Conservation (phyloP, 2,329 filamentous ascomycete genomes). For the Cytospora chrysosperma region DNA sequence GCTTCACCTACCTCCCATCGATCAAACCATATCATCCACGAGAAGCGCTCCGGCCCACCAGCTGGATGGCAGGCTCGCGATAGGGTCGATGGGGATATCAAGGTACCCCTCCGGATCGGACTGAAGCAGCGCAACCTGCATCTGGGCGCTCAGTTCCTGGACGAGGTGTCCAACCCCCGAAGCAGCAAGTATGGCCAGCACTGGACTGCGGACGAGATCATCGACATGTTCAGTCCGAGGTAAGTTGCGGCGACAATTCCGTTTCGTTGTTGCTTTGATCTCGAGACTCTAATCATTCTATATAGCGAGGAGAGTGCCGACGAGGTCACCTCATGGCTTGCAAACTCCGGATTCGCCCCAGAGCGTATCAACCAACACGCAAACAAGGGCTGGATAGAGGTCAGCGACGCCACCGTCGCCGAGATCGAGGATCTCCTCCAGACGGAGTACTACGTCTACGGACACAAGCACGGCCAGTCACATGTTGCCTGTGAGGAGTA, state of each 20-base stretch:
- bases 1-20: neutral
- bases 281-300: neutral
- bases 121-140: constrained; percentile 23
- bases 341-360: constrained; percentile 16
- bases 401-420: constrained; percentile 16
- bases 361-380: constrained; percentile 19
- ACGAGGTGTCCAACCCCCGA: constrained; percentile 17
- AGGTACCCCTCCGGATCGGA: constrained; percentile 21
- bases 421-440: constrained; percentile 22
- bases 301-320: constrained; percentile 17
- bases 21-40: constrained; percentile 9
- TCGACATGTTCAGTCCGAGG: constrained; percentile 21
- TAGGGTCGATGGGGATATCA: constrained; percentile 17
- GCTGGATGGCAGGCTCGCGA: constrained; percentile 19
- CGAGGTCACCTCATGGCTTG: constrained; percentile 18
- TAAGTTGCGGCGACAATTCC: neutral
- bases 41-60: constrained; percentile 16
- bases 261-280: neutral
- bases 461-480: constrained; percentile 17
- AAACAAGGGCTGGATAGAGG: constrained; percentile 23
- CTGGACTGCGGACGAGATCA: constrained; percentile 20
- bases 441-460: constrained; percentile 22
- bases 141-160: constrained; percentile 14
- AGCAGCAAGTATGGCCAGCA: constrained; percentile 22
- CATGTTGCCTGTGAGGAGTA: constrained; percentile 22